These are phyloP conservation scores for Pichia rugopelliculosa DNA, from an alignment of 805 yeast genomes.

Conservation along the genomic window DNA sequence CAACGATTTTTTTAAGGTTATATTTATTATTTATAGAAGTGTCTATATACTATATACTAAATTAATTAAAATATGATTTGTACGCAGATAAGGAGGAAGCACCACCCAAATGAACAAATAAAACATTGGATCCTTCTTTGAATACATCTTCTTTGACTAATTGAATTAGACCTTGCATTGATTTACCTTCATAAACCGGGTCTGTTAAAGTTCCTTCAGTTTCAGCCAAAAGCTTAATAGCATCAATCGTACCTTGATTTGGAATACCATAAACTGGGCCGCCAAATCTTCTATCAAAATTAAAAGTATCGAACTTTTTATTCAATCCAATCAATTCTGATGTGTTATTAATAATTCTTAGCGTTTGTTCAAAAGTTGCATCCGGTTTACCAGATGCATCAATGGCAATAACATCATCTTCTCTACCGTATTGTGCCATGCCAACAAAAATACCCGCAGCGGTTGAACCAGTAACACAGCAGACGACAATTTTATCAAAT, in stretches of 20 bases:
- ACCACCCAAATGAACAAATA: conserved; percentile 29
- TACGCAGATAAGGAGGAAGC: conserved; percentile 30
- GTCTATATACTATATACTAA: background rate
- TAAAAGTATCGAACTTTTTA: conserved; percentile 22
- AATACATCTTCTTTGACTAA: conserved; percentile 22
- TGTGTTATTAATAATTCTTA: conserved; percentile 29
- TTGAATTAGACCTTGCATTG: conserved; percentile 29
- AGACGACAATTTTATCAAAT: conserved; percentile 30
- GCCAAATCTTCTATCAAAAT: conserved; percentile 28
- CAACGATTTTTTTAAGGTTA: too few relatives aligned
- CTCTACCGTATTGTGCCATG: conserved; percentile 30
- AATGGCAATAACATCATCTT: conserved; percentile 29
- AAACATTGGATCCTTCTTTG: conserved; percentile 25
- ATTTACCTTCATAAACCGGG: conserved; percentile 32
- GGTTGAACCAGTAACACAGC: conserved; percentile 31
- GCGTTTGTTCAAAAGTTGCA: conserved; percentile 28
- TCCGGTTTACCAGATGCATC: conserved; percentile 32
- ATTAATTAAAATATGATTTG: conserved; percentile 16
- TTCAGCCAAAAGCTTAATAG: conserved; percentile 29
- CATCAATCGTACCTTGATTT: conserved; percentile 31
- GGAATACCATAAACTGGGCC: conserved; percentile 30
- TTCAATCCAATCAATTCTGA: conserved; percentile 27
- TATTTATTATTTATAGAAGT: too few relatives aligned
- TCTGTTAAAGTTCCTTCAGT: conserved; percentile 32
- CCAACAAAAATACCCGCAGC: conserved; percentile 31